A percentile compares a stretch with the other conserved stretches of the same genome.
Conservation (phyloP, 257 asterid species). For the Eustoma russellianum region DNA sequence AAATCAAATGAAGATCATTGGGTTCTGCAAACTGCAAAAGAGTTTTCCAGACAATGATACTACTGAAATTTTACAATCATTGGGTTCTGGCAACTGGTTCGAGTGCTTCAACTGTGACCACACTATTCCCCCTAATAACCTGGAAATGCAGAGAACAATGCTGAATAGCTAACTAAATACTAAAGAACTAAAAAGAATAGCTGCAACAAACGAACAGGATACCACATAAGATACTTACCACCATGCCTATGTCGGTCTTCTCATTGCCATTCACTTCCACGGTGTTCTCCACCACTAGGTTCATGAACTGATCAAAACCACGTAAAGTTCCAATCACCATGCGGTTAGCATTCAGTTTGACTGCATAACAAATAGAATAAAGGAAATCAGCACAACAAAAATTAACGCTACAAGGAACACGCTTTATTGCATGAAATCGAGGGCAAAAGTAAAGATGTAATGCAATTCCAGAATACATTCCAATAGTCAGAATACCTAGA, state of each 20-base stretch:
- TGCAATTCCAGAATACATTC: too few species aligned
- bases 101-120: conserved; percentile 87
- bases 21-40: too few species aligned
- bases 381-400: background rate
- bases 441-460: background rate
- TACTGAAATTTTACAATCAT: conserved; percentile 21
- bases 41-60: background rate
- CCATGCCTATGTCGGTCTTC: conserved; percentile 89
- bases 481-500: too few species aligned
- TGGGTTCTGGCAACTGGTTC: conserved; percentile 68
- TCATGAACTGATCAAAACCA: conserved; percentile 91
- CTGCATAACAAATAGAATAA: conserved; percentile 28
- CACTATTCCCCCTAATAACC: conserved; percentile 89
- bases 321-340: conserved; percentile 81
- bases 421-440: too few species aligned
- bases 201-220: background rate
- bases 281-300: conserved; percentile 72
- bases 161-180: background rate
- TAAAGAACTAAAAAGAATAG: background rate
- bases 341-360: conserved; percentile 81
- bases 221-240: conserved; percentile 45
- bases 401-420: background rate
- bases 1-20: too few species aligned
- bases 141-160: conserved; percentile 12
- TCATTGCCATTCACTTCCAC: conserved; percentile 93